These are phyloP conservation scores for Waitea zeae DNA, from an alignment of 1,284 basidiomycete genomes.

Conservation along the genomic window DNA sequence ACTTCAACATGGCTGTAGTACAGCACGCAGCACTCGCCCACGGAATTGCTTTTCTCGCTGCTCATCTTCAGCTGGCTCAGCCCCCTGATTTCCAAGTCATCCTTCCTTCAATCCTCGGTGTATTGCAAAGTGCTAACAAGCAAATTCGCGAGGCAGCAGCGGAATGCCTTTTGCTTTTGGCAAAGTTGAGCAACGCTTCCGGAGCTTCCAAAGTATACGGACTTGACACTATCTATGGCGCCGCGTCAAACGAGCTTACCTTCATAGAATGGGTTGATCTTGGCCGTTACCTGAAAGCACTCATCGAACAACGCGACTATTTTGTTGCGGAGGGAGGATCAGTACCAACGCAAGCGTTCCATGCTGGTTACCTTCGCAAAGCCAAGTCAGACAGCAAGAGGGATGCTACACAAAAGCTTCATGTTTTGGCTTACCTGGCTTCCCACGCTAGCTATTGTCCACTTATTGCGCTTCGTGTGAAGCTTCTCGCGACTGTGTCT, in stretches of 20 bases:
- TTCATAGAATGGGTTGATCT: conserved; percentile 55
- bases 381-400: conserved; percentile 42
- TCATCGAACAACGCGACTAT: conserved; percentile 40
- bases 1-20: conserved; percentile 13
- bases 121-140: conserved; percentile 36
- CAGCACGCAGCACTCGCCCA: conserved; percentile 37
- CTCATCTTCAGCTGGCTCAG: conserved; percentile 36
- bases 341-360: conserved; percentile 45
- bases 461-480: conserved; percentile 28
- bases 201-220: conserved; percentile 54
- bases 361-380: conserved; percentile 36
- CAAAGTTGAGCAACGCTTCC: conserved; percentile 21
- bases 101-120: conserved; percentile 60
- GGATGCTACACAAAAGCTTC: conserved; percentile 55
- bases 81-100: conserved; percentile 76
- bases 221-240: conserved; percentile 72
- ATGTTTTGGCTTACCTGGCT: conserved; percentile 62
- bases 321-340: conserved; percentile 44
- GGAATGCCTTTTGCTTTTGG: conserved; percentile 38
- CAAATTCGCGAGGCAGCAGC: conserved; percentile 43
- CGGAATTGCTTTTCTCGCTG: conserved; percentile 63
- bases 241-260: conserved; percentile 32
- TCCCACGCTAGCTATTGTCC: conserved; percentile 66
- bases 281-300: conserved; percentile 41
- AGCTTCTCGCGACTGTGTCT: conserved; percentile 41